These are phyloP conservation scores for Annulohypoxylon truncatum DNA, from an alignment of 2,329 filamentous ascomycete species.

Conservation along the genomic window DNA sequence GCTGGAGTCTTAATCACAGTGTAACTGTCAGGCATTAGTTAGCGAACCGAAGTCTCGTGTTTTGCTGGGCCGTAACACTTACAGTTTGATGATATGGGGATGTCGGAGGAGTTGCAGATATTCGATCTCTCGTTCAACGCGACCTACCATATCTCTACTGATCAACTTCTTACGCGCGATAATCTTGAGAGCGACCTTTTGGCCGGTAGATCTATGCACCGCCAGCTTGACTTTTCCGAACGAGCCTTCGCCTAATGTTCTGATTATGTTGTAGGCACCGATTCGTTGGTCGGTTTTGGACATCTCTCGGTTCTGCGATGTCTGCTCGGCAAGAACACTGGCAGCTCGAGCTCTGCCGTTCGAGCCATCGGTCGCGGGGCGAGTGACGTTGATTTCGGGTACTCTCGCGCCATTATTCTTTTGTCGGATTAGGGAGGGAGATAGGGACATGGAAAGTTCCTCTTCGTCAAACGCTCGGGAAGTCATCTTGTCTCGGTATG, in stretches of 20 bases:
- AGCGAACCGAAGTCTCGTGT: constrained; percentile 34
- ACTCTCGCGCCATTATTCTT: constrained; percentile 53
- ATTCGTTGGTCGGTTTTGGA: constrained; percentile 82
- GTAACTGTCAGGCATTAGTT: constrained; percentile 66
- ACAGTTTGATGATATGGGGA: constrained; percentile 99
- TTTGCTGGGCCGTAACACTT: constrained; percentile 51
- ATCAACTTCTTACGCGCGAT: constrained; percentile 96
- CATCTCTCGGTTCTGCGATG: constrained; percentile 57
- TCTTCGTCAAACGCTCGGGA: constrained; percentile 77
- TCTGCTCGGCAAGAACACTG: constrained; percentile 40
- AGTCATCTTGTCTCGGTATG: constrained; percentile 56
- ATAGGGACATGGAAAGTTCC: constrained; percentile 83
- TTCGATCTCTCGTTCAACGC: constrained; percentile 97
- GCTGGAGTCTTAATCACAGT: constrained; percentile 94
- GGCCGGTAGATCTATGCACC: constrained; percentile 88
- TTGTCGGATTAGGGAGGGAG: constrained; percentile 72
- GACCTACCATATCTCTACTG: constrained; percentile 96
- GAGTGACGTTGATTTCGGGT: constrained; percentile 54
- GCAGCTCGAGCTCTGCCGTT: constrained; percentile 46
- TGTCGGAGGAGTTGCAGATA: constrained; percentile 95
- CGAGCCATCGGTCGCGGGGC: constrained; percentile 46
- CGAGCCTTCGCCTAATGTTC: constrained; percentile 93
- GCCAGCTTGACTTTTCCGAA: constrained; percentile 99
- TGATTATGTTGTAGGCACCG: constrained; percentile 90
- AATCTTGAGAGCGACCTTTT: constrained; percentile 98